Evolutionary conservation across 768 basidiomycete species (phyloP), one percentile per base, ranked within the genome.

Genomic region (Podaxis mareebaensis): DNA sequence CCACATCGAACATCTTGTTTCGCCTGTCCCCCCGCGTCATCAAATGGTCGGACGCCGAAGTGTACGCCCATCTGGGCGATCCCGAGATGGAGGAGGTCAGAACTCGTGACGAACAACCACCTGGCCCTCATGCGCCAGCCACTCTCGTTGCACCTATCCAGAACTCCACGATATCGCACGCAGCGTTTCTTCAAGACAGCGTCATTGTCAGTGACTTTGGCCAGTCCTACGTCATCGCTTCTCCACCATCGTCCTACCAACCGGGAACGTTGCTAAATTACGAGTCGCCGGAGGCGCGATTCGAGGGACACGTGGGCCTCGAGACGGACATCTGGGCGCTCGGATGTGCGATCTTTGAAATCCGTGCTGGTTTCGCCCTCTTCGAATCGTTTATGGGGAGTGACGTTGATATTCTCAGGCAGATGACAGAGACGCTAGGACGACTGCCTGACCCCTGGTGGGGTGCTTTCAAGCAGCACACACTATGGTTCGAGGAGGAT

Each of bases 271-370:
- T 68, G 53, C 57, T 73, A 3, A 61, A 75, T 65, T 79, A 79
- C 69, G 59, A 57, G 54, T 69, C 79, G 0, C 80, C 78, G 24
- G 78, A 81, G 64, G 59, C 68, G 11, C 71, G 65, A n/a, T 79
- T 79, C 65, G 79, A 76, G 61, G 67, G 65, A 11, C 53, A 64
- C 3, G 60, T 61, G 4, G 69, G 71, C 36, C 53, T 73, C 40
- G 66, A 63, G 53, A 44, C 80, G 12, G 79, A 81, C 64, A 65
- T 81, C 38, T 81, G 81, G 80, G 68, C 73, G 3, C 69, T 81
- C 20, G 80, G 65, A 61, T 82, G 81, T 66, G 63, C 73, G 53
- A 75, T 81, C 64, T 81, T 78, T 64, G 75, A 80, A 68, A 77
- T 80, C 60, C 74, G 78, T 20, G 76, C 79, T 28, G 79, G 79